phyloP scores from a whole-genome alignment of 768 basidiomycete species.

The Mrakia frigida region DNA sequence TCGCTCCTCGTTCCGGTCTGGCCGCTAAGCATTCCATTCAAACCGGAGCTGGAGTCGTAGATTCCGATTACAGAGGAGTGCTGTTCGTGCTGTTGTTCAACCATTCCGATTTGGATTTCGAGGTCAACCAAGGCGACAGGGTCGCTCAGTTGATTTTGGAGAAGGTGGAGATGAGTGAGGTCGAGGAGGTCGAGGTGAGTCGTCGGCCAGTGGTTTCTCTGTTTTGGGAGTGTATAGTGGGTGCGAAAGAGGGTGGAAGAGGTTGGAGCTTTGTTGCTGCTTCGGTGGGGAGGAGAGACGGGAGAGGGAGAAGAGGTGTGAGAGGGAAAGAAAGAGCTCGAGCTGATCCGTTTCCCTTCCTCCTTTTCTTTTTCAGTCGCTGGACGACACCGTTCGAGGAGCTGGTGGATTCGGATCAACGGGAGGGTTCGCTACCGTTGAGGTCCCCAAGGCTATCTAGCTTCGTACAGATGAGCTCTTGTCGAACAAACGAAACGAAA shows the following conservation, averaged over 20 bases:
- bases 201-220: no score
- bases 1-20: slow-evolving; percentile 91
- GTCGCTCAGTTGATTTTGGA: slow-evolving; percentile 93
- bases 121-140: slow-evolving; percentile 89
- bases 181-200: slow-evolving; percentile 77
- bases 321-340: neutral
- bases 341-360: slow-evolving; percentile 14
- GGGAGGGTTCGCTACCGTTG: slow-evolving; percentile 55
- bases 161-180: slow-evolving; percentile 75
- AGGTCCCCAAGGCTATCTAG: neutral
- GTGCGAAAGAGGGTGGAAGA: neutral
- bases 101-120: slow-evolving; percentile 79
- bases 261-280: neutral
- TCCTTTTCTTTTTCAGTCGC: slow-evolving; percentile 52
- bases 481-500: neutral
- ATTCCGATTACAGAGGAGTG: slow-evolving; percentile 89
- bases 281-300: neutral
- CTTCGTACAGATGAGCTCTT: neutral
- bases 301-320: neutral
- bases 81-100: slow-evolving; percentile 93
- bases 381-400: slow-evolving; percentile 81
- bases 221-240: no score
- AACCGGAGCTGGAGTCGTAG: slow-evolving; percentile 95
- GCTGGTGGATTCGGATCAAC: slow-evolving; percentile 89
- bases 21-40: slow-evolving; percentile 97